Evolutionary conservation across 2,329 filamentous ascomycete species (phyloP), one percentile per base, ranked within the genome.

Genomic region (Cladosporium oxysporum): DNA sequence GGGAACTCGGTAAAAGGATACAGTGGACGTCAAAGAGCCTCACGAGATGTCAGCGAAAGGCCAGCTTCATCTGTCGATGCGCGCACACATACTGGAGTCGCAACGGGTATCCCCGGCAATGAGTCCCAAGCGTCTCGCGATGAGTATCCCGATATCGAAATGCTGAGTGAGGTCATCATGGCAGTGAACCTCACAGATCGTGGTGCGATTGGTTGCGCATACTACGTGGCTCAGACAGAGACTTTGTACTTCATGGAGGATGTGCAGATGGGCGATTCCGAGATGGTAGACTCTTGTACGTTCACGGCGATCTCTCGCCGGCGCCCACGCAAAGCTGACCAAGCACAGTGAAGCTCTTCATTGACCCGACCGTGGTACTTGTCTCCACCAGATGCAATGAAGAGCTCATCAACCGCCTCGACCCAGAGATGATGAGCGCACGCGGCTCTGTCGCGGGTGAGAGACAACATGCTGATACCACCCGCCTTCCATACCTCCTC

Each of bases 221-320:
- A 94, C 74, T 97, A 94, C 74, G 82, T 89, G 57, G 88, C 89
- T 6, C 80, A 84, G 29, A 87, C 92, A 47, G 88, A 91, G 72
- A 87, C 83, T 41, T 78, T 97, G 3, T 90, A 86, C 66, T 83
- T 97, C 52, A 88, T 96, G 74, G 88, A 94, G 74, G 93, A 97
- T 70, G 83, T 91, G 11, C 83, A 86, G 18, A 82, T 87, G 70
- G 90, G 88, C 5, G 88, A 87, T n/a, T 76, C 87, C n/a, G 88
- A 91, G 41, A 80, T 89, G 14, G 73, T 84, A 16, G 80, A 84
- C 69, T 72, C 78, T 58, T 72, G 82, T 83, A 67, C 69, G 80
- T 76, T 2, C 11, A 26, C n/a, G 1, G 6, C 16, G 23, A 49
- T 16, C n/a, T 26, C 3, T 60, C 35, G 33, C 7, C 16, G 50